A percentile compares a stretch with the other conserved stretches of the same genome.
These are phyloP conservation scores for Drosera spatulata DNA, from an alignment of 179 eudicot genomes.

Conservation along the genomic window DNA sequence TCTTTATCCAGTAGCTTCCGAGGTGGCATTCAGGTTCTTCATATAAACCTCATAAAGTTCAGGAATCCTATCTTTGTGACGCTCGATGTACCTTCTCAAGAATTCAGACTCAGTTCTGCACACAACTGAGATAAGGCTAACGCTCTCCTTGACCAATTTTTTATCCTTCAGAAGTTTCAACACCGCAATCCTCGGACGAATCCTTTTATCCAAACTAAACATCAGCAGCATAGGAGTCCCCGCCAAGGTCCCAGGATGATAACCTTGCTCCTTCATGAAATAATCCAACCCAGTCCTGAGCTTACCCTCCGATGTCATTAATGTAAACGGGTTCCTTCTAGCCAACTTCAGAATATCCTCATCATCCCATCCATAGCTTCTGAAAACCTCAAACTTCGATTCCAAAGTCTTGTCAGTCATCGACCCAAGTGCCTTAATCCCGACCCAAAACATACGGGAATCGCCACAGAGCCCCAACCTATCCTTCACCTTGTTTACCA, in stretches of 20 bases:
- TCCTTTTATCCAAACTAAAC: slow-evolving; percentile 15
- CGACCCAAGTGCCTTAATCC: slow-evolving; percentile 4
- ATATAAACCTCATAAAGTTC: slow-evolving; percentile 1
- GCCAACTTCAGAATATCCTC: slow-evolving; percentile 5
- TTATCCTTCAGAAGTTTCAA: slow-evolving; percentile 1
- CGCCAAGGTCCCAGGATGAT: slow-evolving; percentile 1
- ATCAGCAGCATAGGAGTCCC: slow-evolving; percentile 4
- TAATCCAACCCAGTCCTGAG: slow-evolving; percentile 8
- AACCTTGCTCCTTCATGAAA: slow-evolving; percentile 16
- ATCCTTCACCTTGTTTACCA: slow-evolving; percentile 3
- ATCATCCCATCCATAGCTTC: slow-evolving; percentile 18
- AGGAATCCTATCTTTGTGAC: slow-evolving; percentile 1
- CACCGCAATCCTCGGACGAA: slow-evolving; percentile 7
- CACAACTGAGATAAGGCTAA: background rate
- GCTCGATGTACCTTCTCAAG: background rate
- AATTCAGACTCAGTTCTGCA: background rate
- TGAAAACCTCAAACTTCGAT: slow-evolving; percentile 7
- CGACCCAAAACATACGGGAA: slow-evolving; percentile 6
- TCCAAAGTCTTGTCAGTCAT: slow-evolving; percentile 3
- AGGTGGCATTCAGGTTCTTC: background rate
- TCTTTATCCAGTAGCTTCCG: no score
- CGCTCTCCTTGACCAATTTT: background rate
- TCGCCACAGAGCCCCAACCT: slow-evolving; percentile 7
- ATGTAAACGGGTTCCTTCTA: slow-evolving; percentile 6
- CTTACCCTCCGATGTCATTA: slow-evolving; percentile 8